phyloP scores from a whole-genome alignment of 1,139 yeast species.

The Protomyces inundatus region DNA sequence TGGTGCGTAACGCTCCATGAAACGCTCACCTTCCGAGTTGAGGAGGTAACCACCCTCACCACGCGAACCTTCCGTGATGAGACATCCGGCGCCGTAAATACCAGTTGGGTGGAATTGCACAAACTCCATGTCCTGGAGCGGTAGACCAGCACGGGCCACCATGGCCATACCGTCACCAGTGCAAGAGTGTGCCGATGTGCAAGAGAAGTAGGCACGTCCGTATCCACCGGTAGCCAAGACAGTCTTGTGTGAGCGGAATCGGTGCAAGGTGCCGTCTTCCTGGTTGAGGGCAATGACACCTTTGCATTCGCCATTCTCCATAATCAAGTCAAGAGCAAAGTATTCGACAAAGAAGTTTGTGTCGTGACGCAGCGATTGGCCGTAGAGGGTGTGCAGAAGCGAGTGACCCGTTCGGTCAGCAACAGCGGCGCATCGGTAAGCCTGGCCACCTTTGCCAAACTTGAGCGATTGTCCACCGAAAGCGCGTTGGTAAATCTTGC shows the following conservation, averaged over 20 bases:
- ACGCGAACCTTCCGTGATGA: conserved; percentile 98
- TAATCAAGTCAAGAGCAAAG: conserved; percentile 89
- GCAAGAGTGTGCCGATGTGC: conserved; percentile 99
- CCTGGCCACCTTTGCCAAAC: conserved; percentile 97
- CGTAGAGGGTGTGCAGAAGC: conserved; percentile 87
- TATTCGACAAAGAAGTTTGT: conserved; percentile 97
- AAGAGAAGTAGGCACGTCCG: conserved; percentile 97
- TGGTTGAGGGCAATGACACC: conserved; percentile 97
- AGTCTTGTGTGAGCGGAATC: conserved; percentile 95
- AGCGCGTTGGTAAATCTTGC: conserved; percentile 96
- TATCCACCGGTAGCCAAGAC: conserved; percentile 98
- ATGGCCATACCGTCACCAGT: conserved; percentile 99
- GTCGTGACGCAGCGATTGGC: conserved; percentile 94
- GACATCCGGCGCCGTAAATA: conserved; percentile 97
- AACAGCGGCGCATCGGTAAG: conserved; percentile 98
- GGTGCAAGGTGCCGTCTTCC: conserved; percentile 97
- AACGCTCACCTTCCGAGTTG: conserved; percentile 97
- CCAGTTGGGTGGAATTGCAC: conserved; percentile 99
- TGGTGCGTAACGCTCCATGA: conserved; percentile 99
- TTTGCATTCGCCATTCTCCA: conserved; percentile 93
- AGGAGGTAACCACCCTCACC: conserved; percentile 99
- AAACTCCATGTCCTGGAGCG: conserved; percentile 94
- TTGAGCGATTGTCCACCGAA: conserved; percentile 97
- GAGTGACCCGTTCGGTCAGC: conserved; percentile 99
- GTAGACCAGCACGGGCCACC: conserved; percentile 98